Percentiles rank a stretch among this genome's conserved stretches.
Conservation (phyloP, 495 filamentous ascomycete genomes). For the Hypoxylon rickii region DNA sequence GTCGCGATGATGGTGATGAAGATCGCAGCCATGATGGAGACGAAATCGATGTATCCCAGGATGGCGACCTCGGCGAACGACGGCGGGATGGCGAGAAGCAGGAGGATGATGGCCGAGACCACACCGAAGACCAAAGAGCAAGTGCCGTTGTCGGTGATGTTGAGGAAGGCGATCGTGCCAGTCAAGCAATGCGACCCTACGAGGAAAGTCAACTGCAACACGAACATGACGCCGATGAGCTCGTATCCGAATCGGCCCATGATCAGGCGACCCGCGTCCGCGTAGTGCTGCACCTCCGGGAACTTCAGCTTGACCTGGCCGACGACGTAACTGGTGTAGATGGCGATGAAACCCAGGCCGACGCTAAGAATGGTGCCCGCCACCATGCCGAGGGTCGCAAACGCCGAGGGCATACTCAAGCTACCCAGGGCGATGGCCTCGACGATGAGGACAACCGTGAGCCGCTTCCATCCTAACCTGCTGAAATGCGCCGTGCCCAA, state of each 20-base stretch:
- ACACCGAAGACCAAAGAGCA: conserved; percentile 73
- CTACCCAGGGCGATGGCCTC: conserved; percentile 76
- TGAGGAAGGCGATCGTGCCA: conserved; percentile 73
- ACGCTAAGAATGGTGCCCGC: conserved; percentile 61
- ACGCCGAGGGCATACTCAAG: conserved; percentile 66
- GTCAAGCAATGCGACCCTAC: conserved; percentile 77
- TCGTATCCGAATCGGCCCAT: conserved; percentile 67
- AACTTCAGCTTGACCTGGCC: conserved; percentile 75
- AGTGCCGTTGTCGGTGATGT: conserved; percentile 62
- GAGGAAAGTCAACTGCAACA: conserved; percentile 73
- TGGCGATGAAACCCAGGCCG: conserved; percentile 65
- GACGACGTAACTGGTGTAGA: conserved; percentile 78
- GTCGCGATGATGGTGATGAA: conserved; percentile 72
- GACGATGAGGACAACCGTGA: conserved; percentile 66
- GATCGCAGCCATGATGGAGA: conserved; percentile 67
- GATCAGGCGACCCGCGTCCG: conserved; percentile 71
- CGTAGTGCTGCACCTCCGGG: conserved; percentile 73
- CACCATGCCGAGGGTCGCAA: conserved; percentile 67
- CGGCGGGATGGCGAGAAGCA: conserved; percentile 64
- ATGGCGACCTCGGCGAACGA: conserved; percentile 62
- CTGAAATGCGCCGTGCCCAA: conserved; percentile 48
- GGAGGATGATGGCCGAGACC: conserved; percentile 65
- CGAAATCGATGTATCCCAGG: conserved; percentile 62
- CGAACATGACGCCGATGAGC: conserved; percentile 64
- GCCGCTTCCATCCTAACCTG: conserved; percentile 54